A percentile compares a stretch with the other conserved stretches of the same genome.
phyloP scores from a whole-genome alignment of 1,284 basidiomycete species.

The Sanghuangporus weigelae region DNA sequence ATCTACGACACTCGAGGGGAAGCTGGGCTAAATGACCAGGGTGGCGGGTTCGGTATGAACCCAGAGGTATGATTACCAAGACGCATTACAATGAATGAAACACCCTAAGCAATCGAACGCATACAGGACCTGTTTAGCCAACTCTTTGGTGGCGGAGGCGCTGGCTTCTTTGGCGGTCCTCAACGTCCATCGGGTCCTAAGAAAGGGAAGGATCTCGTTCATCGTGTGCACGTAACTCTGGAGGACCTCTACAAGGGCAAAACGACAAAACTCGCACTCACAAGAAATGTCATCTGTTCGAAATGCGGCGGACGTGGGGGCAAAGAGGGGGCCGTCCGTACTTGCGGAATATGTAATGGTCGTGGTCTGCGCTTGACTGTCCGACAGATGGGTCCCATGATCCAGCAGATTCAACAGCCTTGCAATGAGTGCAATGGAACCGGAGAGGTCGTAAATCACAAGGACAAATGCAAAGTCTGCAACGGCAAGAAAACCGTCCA shows the following conservation, averaged over 20 bases:
- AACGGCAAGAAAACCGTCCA: constrained; percentile 93
- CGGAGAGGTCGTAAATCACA: constrained; percentile 92
- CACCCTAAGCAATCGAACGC: constrained; percentile 3
- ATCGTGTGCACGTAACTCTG: constrained; percentile 92
- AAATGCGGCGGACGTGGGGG: constrained; percentile 97
- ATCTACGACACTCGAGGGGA: constrained; percentile 94
- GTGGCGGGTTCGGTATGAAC: constrained; percentile 95
- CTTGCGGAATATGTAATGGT: constrained; percentile 79
- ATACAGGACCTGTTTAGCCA: constrained; percentile 93
- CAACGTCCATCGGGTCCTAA: constrained; percentile 79
- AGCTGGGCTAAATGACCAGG: constrained; percentile 84
- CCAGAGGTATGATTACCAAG: constrained; percentile 57
- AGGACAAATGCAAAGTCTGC: constrained; percentile 92
- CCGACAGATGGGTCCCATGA: constrained; percentile 98
- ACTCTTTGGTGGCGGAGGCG: constrained; percentile 79
- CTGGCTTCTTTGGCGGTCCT: constrained; percentile 49
- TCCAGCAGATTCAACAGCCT: constrained; percentile 96
- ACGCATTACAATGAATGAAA: not conserved
- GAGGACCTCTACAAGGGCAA: constrained; percentile 99
- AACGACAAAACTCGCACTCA: constrained; percentile 95
- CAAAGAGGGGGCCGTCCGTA: constrained; percentile 91
- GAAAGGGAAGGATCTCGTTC: constrained; percentile 97
- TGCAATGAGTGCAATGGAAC: constrained; percentile 91
- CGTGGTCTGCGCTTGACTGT: constrained; percentile 90
- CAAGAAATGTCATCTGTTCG: constrained; percentile 90